These are phyloP conservation scores for Metschnikowia shivogae DNA, from an alignment of 805 yeast species.

Conservation along the genomic window DNA sequence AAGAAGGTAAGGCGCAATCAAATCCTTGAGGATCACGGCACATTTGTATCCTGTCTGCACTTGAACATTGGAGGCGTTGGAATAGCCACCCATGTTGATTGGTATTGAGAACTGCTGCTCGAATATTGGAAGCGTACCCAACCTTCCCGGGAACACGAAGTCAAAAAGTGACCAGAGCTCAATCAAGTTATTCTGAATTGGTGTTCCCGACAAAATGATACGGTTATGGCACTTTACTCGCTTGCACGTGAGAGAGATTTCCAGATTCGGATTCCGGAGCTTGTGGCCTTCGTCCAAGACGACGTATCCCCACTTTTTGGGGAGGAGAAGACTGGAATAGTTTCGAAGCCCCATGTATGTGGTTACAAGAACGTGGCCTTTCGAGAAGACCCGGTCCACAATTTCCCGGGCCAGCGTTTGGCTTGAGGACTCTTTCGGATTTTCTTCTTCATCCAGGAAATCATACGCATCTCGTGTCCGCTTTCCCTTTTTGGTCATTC, in stretches of 20 bases:
- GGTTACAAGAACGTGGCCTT: slow-evolving; percentile 84
- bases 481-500: slow-evolving; percentile 46
- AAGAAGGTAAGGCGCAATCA: slow-evolving; percentile 84
- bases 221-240: slow-evolving; percentile 81
- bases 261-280: slow-evolving; percentile 91
- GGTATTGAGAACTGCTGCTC: slow-evolving; percentile 91
- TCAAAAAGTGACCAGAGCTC: slow-evolving; percentile 96
- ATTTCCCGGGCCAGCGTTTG: slow-evolving; percentile 44
- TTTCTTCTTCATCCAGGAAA: slow-evolving; percentile 2
- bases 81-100: slow-evolving; percentile 95
- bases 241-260: slow-evolving; percentile 79
- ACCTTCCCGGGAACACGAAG: slow-evolving; percentile 88
- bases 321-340: slow-evolving; percentile 59
- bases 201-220: slow-evolving; percentile 89
- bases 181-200: slow-evolving; percentile 87
- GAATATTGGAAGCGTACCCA: slow-evolving; percentile 93
- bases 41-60: slow-evolving; percentile 96
- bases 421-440: slow-evolving; percentile 10
- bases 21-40: slow-evolving; percentile 83
- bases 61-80: slow-evolving; percentile 92
- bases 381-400: slow-evolving; percentile 52
- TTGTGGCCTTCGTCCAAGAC: slow-evolving; percentile 96
- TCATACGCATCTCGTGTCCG: slow-evolving; percentile 37
- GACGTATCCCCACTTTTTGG: slow-evolving; percentile 81
- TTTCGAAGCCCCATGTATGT: slow-evolving; percentile 84